Conservation (phyloP, 148 eudicot species). For the Fagopyrum tataricum region DNA sequence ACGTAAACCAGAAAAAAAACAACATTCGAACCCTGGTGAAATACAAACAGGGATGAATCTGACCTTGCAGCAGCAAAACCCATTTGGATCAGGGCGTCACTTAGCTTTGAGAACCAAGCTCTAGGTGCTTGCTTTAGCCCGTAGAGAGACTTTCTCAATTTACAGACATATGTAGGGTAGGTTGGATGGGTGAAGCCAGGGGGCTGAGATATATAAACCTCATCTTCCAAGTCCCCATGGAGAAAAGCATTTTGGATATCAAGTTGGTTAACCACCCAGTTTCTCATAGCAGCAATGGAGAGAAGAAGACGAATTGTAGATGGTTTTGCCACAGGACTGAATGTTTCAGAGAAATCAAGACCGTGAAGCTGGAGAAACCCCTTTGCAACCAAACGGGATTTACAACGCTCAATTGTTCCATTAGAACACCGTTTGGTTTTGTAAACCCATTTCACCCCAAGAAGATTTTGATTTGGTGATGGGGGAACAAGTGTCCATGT, state of each 20-base stretch:
- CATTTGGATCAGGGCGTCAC: neutral
- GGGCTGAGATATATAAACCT: too few species aligned
- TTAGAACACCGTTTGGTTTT: neutral
- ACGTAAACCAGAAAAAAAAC: neutral
- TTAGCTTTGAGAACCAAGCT: too few species aligned
- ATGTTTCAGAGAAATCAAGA: neutral
- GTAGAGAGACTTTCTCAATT: too few species aligned
- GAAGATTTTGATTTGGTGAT: neutral
- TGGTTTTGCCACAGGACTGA: neutral
- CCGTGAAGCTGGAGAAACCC: neutral
- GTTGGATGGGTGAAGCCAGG: too few species aligned
- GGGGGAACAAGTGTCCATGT: neutral
- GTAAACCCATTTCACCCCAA: neutral
- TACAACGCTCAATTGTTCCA: too few species aligned
- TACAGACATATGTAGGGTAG: too few species aligned
- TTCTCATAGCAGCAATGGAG: neutral
- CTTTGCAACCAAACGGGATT: neutral
- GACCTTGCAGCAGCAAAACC: neutral
- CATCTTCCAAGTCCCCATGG: too few species aligned
- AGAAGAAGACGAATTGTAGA: neutral
- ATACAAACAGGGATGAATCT: neutral
- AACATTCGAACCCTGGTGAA: neutral
- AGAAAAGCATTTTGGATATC: too few species aligned
- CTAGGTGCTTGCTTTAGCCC: too few species aligned
- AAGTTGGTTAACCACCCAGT: too few species aligned